These are phyloP conservation scores for Pseudotulostoma volvatum DNA, from an alignment of 495 filamentous ascomycete genomes.

Conservation along the genomic window DNA sequence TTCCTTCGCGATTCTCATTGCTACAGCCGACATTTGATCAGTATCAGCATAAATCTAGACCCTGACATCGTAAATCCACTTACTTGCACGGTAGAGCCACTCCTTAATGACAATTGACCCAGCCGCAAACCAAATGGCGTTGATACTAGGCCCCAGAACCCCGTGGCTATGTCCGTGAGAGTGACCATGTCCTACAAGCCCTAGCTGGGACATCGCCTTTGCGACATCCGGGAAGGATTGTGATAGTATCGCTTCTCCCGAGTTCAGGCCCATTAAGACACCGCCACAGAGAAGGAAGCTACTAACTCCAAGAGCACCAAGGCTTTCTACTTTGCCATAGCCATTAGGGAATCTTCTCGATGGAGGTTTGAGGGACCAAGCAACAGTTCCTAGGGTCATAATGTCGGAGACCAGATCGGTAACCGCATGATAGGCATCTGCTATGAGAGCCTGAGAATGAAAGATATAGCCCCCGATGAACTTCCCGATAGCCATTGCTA, in stretches of 20 bases:
- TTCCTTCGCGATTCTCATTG: constrained; percentile 91
- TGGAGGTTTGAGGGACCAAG: constrained; percentile 74
- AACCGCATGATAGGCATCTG: constrained; percentile 86
- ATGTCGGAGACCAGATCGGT: constrained; percentile 92
- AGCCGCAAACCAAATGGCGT: constrained; percentile 90
- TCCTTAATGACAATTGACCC: constrained; percentile 87
- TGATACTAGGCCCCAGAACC: constrained; percentile 57
- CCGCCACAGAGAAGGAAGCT: constrained; percentile 76
- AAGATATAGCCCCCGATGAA: constrained; percentile 84
- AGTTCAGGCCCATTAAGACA: constrained; percentile 74
- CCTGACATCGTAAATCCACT: constrained; percentile 22
- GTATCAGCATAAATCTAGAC: neutral
- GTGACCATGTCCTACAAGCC: constrained; percentile 35
- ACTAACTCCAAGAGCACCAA: constrained; percentile 85
- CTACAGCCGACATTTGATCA: too few relatives aligned
- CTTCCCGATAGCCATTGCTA: constrained; percentile 86
- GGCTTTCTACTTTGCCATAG: constrained; percentile 92
- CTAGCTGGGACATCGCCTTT: constrained; percentile 42
- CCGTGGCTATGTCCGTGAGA: constrained; percentile 40
- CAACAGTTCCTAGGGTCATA: constrained; percentile 81
- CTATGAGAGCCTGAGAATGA: constrained; percentile 83
- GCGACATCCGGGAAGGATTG: constrained; percentile 66
- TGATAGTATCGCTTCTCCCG: constrained; percentile 53
- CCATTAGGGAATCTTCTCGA: constrained; percentile 70
- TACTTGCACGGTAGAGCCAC: constrained; percentile 93